phyloP scores from a whole-genome alignment of 2,329 filamentous ascomycete species.

The Ophiostoma montium region DNA sequence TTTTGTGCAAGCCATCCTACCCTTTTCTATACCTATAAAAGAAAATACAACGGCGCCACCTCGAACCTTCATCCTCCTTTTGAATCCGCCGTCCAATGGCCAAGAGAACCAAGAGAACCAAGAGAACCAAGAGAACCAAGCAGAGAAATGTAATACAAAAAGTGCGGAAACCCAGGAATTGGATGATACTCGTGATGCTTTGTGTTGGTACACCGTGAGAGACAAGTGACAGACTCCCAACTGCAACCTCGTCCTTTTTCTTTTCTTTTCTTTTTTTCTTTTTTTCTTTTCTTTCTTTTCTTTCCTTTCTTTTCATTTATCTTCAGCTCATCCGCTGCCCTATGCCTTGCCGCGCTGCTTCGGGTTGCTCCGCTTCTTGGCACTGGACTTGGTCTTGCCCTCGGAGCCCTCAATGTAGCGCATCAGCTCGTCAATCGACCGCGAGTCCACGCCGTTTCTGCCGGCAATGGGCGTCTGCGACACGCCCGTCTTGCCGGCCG shows the following conservation, averaged over 20 bases:
- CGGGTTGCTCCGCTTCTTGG: slow-evolving; percentile 29
- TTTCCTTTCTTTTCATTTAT: background rate
- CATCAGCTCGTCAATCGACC: slow-evolving; percentile 85
- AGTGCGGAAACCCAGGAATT: background rate
- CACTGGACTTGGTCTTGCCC: slow-evolving; percentile 28
- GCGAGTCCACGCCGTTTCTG: slow-evolving; percentile 46
- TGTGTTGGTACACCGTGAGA: slow-evolving; percentile 4
- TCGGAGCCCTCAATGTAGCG: slow-evolving; percentile 80
- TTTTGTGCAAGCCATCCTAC: background rate
- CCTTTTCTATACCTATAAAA: background rate
- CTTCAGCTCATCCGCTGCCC: background rate
- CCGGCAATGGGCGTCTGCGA: slow-evolving; percentile 22
- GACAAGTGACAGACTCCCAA: background rate
- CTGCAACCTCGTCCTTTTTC: background rate
- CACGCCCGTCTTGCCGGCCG: slow-evolving; percentile 28
- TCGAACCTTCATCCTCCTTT: background rate
- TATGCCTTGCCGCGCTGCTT: slow-evolving; percentile 28
- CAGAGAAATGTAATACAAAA: background rate
- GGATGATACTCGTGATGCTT: background rate
- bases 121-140: no score
- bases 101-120: no score
- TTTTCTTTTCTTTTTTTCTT: background rate
- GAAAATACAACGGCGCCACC: background rate
- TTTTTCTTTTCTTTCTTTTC: background rate
- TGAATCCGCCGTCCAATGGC: background rate